Evolutionary conservation across 2,329 filamentous ascomycete species (phyloP).

Genomic region (Ramularia endophylla): DNA sequence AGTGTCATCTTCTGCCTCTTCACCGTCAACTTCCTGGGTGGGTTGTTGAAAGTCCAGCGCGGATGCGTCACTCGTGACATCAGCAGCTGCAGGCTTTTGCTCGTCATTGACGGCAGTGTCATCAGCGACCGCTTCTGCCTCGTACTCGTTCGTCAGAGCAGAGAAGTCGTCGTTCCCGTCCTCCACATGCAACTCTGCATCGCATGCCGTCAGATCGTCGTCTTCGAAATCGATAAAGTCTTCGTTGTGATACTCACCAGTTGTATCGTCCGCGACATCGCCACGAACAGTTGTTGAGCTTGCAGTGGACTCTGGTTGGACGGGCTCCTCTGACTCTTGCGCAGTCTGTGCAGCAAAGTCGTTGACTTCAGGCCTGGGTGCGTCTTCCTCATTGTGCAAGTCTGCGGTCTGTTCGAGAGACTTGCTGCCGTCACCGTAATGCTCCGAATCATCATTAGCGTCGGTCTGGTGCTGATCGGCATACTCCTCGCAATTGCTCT

Average conservation of each 20-base stretch:
- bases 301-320: constrained; percentile 16
- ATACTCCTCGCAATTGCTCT: constrained; percentile 7
- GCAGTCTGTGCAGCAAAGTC: constrained; percentile 6
- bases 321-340: constrained; percentile 5
- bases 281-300: constrained; percentile 22
- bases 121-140: constrained; percentile 5
- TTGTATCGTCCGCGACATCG: constrained; percentile 15
- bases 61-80: no score
- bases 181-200: constrained; percentile 17
- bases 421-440: constrained; percentile 7
- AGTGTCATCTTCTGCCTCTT: background rate
- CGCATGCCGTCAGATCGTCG: constrained; percentile 19
- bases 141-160: constrained; percentile 9
- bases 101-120: constrained; percentile 1
- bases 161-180: constrained; percentile 18
- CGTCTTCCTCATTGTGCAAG: background rate
- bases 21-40: background rate
- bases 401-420: constrained; percentile 5
- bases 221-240: constrained; percentile 23
- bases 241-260: constrained; percentile 25
- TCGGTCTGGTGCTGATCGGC: constrained; percentile 7
- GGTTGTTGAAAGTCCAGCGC: background rate
- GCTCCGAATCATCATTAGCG: constrained; percentile 12
- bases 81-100: background rate
- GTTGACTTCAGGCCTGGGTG: background rate